Evolutionary conservation across 495 filamentous ascomycete genomes (phyloP).

Genomic region (Aspergillus sclerotiicarbonarius): DNA sequence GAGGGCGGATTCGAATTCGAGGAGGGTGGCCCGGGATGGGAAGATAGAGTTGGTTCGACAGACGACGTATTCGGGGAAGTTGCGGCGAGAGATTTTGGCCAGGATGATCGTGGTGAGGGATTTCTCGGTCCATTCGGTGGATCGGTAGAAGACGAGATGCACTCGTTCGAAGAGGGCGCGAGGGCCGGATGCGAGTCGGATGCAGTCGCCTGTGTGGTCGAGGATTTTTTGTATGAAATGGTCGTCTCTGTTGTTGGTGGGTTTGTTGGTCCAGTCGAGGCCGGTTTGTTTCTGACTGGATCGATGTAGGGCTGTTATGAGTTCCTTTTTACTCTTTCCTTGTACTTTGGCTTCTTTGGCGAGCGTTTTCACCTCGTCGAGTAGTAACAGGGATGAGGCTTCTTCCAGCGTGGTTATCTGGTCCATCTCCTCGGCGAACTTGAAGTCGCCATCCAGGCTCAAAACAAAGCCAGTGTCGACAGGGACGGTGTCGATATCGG

Average conservation of each 20-base stretch:
- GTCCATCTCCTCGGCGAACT: constrained; percentile 77
- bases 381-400: constrained; percentile 71
- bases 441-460: constrained; percentile 54
- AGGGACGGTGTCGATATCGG: constrained; percentile 35
- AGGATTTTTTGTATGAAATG: constrained; percentile 76
- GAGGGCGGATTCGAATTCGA: constrained; percentile 88
- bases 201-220: constrained; percentile 74
- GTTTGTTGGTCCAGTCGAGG: constrained; percentile 58
- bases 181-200: constrained; percentile 71
- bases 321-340: constrained; percentile 85
- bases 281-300: constrained; percentile 72
- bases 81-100: constrained; percentile 78
- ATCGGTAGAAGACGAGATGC: constrained; percentile 93
- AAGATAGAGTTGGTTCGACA: constrained; percentile 91
- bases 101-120: constrained; percentile 94
- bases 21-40: constrained; percentile 63
- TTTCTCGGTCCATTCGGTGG: constrained; percentile 96
- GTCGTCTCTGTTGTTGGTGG: constrained; percentile 54
- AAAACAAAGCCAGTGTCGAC: constrained; percentile 35
- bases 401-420: constrained; percentile 80
- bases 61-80: constrained; percentile 88
- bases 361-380: constrained; percentile 83
- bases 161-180: constrained; percentile 88
- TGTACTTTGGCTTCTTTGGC: constrained; percentile 85
- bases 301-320: constrained; percentile 67